Evolutionary conservation across 192 early-diverging fungal genomes (phyloP).

Genomic region (Rhizoclosmatium sp.): DNA sequence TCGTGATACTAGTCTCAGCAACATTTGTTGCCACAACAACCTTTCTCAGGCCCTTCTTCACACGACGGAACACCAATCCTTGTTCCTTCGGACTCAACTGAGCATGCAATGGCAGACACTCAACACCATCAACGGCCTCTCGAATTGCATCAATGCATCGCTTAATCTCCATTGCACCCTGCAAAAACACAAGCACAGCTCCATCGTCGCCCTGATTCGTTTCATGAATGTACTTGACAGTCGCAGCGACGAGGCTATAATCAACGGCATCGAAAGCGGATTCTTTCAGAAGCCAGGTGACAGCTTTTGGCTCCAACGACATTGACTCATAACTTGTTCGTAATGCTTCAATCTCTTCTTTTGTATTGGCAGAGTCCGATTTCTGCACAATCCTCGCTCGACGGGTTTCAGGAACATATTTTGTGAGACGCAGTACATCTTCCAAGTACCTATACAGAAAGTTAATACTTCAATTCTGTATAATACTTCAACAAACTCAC

Average conservation of each 20-base stretch:
- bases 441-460: conserved; percentile 59
- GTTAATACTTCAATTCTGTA: not conserved
- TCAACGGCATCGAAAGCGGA: conserved; percentile 57
- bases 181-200: conserved; percentile 75
- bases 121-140: not conserved
- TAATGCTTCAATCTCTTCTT: not conserved
- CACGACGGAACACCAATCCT: conserved; percentile 65
- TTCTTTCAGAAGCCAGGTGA: conserved; percentile 20
- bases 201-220: conserved; percentile 47
- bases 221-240: conserved; percentile 50
- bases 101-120: conserved; percentile 67
- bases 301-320: conserved; percentile 12
- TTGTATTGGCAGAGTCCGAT: conserved; percentile 27
- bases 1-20: conserved; percentile 77
- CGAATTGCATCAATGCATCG: conserved; percentile 62
- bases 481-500: not conserved
- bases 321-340: conserved; percentile 7
- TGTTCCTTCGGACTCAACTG: conserved; percentile 62
- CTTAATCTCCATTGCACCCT: conserved; percentile 63
- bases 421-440: conserved; percentile 61
- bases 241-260: conserved; percentile 54
- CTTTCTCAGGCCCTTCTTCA: conserved; percentile 62
- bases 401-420: conserved; percentile 26
- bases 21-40: conserved; percentile 82
- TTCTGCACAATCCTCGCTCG: not conserved